A percentile compares a stretch with the other conserved stretches of the same genome.
These are phyloP conservation scores for Colletotrichum musae DNA, from an alignment of 2,329 filamentous ascomycete genomes.

Conservation along the genomic window DNA sequence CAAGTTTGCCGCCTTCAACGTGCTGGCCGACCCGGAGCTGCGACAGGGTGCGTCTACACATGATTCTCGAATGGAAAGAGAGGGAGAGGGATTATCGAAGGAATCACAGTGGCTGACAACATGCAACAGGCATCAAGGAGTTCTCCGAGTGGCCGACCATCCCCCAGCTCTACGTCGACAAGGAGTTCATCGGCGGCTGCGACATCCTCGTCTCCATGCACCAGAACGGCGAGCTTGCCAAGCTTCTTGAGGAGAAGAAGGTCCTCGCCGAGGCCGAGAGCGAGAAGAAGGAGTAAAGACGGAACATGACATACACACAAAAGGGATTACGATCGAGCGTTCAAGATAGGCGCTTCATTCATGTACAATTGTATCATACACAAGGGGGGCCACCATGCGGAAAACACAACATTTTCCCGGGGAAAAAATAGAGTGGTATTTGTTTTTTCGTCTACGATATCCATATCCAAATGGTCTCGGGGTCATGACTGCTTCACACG, in stretches of 20 bases:
- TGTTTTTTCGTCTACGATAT: conserved; percentile 18
- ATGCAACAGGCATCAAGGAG: conserved; percentile 88
- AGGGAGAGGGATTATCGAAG: too few species aligned
- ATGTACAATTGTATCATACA: conserved; percentile 41
- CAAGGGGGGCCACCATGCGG: conserved; percentile 13
- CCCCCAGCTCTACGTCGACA: conserved; percentile 94
- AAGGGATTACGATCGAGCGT: background rate
- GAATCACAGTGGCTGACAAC: conserved; percentile 24
- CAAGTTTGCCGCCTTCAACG: conserved; percentile 99
- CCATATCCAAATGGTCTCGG: background rate
- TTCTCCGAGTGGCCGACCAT: conserved; percentile 99
- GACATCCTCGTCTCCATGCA: conserved; percentile 98
- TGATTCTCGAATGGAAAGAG: background rate
- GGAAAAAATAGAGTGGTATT: conserved; percentile 27
- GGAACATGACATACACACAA: background rate
- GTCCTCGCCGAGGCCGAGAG: conserved; percentile 76
- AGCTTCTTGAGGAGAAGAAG: conserved; percentile 91
- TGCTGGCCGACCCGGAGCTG: conserved; percentile 91
- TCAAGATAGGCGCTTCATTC: conserved; percentile 6
- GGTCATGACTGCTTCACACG: background rate
- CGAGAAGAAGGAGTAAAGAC: conserved; percentile 52
- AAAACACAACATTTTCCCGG: background rate
- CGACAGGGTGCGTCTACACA: conserved; percentile 75
- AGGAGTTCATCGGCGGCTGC: conserved; percentile 97
- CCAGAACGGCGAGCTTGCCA: conserved; percentile 92